phyloP scores from a whole-genome alignment of 495 filamentous ascomycete species.

The Neurospora tetraspora region DNA sequence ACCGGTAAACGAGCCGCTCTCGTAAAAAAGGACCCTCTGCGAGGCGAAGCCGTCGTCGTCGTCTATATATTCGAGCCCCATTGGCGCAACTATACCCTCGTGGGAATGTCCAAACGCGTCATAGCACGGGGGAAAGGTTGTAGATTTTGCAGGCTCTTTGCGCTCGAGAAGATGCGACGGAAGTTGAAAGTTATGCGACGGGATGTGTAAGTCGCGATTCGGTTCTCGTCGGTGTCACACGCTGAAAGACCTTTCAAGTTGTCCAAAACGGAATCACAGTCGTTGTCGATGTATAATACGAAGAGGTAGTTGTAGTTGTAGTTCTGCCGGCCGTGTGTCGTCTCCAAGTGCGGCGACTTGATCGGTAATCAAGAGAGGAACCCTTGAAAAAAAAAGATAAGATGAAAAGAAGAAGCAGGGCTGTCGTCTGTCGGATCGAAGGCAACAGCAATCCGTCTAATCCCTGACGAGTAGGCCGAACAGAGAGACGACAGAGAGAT shows the following conservation, averaged over 20 bases:
- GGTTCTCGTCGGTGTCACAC: not conserved
- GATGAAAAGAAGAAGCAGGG: not conserved
- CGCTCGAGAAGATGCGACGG: not conserved
- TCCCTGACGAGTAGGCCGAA: not conserved
- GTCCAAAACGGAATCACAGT: not conserved
- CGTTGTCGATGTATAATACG: not conserved
- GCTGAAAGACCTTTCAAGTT: not conserved
- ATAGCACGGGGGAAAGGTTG: conserved; percentile 12
- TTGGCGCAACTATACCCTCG: conserved; percentile 18
- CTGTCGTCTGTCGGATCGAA: not conserved
- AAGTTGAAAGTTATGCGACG: not conserved
- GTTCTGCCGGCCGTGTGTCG: not conserved
- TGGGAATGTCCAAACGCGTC: conserved; percentile 6
- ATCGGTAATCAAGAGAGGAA: not conserved
- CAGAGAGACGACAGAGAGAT: not conserved
- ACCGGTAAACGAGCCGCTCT: conserved; percentile 45
- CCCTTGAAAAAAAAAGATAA: not conserved
- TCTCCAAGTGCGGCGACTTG: not conserved
- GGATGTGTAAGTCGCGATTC: not conserved
- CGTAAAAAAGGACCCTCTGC: conserved; percentile 36
- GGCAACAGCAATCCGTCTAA: not conserved
- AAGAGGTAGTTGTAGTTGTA: not conserved
- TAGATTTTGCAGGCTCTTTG: not conserved
- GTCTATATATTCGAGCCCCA: conserved; percentile 14
- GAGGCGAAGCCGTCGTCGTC: conserved; percentile 14